Base-by-base conservation (phyloP, 2,329 filamentous ascomycete species). In the Amauroascus verrucosus region DNA sequence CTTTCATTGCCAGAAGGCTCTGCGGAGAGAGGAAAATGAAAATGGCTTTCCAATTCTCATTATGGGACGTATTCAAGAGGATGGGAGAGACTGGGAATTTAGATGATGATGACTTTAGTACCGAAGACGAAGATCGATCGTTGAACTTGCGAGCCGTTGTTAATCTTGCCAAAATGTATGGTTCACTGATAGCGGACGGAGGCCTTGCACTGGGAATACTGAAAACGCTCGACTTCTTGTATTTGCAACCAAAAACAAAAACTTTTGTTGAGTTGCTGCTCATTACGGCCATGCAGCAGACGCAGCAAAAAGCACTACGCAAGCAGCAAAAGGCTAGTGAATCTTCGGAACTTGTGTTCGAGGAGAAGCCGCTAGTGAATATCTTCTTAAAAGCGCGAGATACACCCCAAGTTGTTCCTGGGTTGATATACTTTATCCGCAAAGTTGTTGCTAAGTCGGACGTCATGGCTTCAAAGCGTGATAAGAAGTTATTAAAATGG, bases 51-150 rank as follows among this genome's bases (percentile, higher is more conserved):
- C 87, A 93, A 65, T 89, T 91, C 62, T 81, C 84, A 6, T 74
- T 97, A 0, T 95, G 90, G 83, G 88, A 86, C 61, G 75, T 91
- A 8, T 94, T 96, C 69, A 84, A 85, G 62, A 78, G 82, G 33
- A 80, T 96, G 69, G 91, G 89, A n/a, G 90, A 95, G 68, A 80
- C 78, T 20, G 67, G 64, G 13, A 66, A 73, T 45, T 62, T 75
- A 1, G 79, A 86, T 33, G 50, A 52, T 22, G 84, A 86, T 43
- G 82, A 81, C 5, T 82, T 82, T 37, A 78, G 77, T 14, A 78
- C 78, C 3, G 74, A 76, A 16, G 80, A 82, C 1, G 68, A 70
- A 1, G 70, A 70, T 13, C 60, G 63, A 9, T 67, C 69, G 8
- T 63, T 83, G 51, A 72, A 72, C 20, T 75, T 78, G 56, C 75